A percentile compares a stretch with the other conserved stretches of the same genome.
phyloP scores from a whole-genome alignment of 768 basidiomycete genomes.

The Porphyrellus cyaneotinctus region DNA sequence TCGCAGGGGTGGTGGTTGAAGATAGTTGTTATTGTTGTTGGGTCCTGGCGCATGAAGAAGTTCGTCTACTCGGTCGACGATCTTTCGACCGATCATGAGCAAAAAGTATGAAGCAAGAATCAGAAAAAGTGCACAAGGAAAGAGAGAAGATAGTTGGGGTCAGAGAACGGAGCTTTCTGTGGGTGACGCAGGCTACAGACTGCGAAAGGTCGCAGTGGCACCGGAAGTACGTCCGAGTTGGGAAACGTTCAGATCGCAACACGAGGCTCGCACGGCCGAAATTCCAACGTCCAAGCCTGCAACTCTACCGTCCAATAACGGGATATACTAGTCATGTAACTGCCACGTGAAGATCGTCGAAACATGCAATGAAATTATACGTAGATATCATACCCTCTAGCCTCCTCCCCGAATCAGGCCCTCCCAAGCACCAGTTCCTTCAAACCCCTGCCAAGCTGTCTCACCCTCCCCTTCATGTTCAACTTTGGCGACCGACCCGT shows the following conservation, averaged over 20 bases:
- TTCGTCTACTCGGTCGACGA: slow-evolving; percentile 25
- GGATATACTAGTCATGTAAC: slow-evolving; percentile 9
- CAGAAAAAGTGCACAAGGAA: slow-evolving; percentile 11
- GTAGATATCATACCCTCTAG: background rate
- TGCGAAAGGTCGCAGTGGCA: background rate
- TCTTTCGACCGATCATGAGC: slow-evolving; percentile 28
- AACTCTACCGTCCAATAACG: background rate
- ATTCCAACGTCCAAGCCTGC: too few species aligned
- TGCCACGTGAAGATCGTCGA: slow-evolving; percentile 5
- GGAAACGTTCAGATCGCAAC: background rate
- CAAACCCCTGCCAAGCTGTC: slow-evolving; percentile 29
- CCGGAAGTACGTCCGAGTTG: background rate
- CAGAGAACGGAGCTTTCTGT: slow-evolving; percentile 6
- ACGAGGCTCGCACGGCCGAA: slow-evolving; percentile 11
- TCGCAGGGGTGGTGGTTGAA: slow-evolving; percentile 13
- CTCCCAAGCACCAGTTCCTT: slow-evolving; percentile 30
- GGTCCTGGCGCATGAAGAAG: slow-evolving; percentile 10
- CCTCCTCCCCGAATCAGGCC: slow-evolving; percentile 10
- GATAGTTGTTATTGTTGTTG: background rate
- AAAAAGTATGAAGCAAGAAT: slow-evolving; percentile 10
- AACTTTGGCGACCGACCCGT: slow-evolving; percentile 19
- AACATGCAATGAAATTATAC: background rate
- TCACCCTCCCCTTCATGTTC: slow-evolving; percentile 26
- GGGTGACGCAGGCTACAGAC: background rate
- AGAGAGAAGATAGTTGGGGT: slow-evolving; percentile 16